A percentile compares a stretch with the other conserved stretches of the same genome.
Conservation (phyloP, 345 rosid species). For the Aquilaria yunnanensis region DNA sequence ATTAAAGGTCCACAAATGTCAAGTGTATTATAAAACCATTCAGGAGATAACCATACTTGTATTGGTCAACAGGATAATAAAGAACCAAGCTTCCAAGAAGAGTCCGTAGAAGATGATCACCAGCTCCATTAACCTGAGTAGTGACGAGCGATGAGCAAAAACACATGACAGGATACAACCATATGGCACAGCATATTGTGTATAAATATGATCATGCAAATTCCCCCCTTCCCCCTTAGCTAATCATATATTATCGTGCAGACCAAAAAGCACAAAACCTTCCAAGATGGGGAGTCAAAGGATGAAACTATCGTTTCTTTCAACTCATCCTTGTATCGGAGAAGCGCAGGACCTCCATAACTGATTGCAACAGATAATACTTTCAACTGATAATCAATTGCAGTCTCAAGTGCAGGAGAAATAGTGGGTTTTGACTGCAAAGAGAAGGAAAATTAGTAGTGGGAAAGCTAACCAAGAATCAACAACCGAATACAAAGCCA, state of each 20-base stretch:
- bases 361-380: slow-evolving; percentile 81
- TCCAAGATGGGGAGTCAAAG: slow-evolving; percentile 95
- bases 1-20: neutral
- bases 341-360: slow-evolving; percentile 86
- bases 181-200: neutral
- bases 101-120: slow-evolving; percentile 87
- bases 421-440: slow-evolving; percentile 61
- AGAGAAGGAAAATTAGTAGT: slow-evolving; percentile 5
- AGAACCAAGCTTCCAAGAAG: slow-evolving; percentile 86
- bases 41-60: slow-evolving; percentile 48
- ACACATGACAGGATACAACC: slow-evolving; percentile 5
- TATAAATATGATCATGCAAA: neutral
- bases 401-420: slow-evolving; percentile 94
- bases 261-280: slow-evolving; percentile 38
- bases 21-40: slow-evolving; percentile 5
- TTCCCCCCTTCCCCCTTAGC: no score
- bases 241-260: neutral
- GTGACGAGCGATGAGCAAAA: slow-evolving; percentile 13
- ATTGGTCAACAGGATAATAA: slow-evolving; percentile 86
- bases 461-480: slow-evolving; percentile 13
- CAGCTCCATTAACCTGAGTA: slow-evolving; percentile 89
- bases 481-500: slow-evolving; percentile 9
- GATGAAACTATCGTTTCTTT: slow-evolving; percentile 73
- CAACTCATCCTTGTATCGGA: slow-evolving; percentile 61
- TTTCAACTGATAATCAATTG: slow-evolving; percentile 92